A percentile compares a stretch with the other conserved stretches of the same genome.
phyloP scores from a whole-genome alignment of 2,329 filamentous ascomycete species.

The Aspergillus sp. region DNA sequence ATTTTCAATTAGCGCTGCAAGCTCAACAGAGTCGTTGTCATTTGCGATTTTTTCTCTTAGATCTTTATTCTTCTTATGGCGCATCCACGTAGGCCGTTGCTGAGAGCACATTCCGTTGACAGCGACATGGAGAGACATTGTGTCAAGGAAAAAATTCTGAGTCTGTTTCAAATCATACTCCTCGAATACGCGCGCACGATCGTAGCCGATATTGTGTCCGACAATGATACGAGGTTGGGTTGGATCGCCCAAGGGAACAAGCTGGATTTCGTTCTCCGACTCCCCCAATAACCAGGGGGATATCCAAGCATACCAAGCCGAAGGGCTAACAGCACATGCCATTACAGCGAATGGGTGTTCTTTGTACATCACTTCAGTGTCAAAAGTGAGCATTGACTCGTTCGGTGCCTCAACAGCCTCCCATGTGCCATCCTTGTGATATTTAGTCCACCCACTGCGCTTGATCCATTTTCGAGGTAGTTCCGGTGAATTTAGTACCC shows the following conservation, averaged over 20 bases:
- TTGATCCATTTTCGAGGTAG: conserved; percentile 72
- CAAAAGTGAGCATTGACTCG: conserved; percentile 82
- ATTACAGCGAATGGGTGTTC: conserved; percentile 90
- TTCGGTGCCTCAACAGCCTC: conserved; percentile 74
- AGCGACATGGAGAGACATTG: conserved; percentile 96
- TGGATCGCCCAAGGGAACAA: conserved; percentile 84
- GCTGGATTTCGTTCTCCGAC: conserved; percentile 71
- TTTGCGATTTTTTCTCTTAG: conserved; percentile 74
- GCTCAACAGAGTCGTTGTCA: conserved; percentile 68
- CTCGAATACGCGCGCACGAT: conserved; percentile 81
- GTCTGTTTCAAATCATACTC: conserved; percentile 85
- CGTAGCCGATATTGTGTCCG: conserved; percentile 95
- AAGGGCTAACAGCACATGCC: conserved; percentile 88
- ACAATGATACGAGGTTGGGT: conserved; percentile 73
- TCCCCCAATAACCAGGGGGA: conserved; percentile 93
- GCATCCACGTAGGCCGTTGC: conserved; percentile 96
- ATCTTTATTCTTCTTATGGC: conserved; percentile 87
- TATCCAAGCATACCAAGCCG: conserved; percentile 95
- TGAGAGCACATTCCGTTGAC: conserved; percentile 99
- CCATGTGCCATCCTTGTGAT: conserved; percentile 70
- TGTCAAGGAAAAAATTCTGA: conserved; percentile 85
- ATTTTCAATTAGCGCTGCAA: conserved; percentile 69
- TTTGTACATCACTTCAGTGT: conserved; percentile 97
- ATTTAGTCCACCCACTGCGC: conserved; percentile 92
- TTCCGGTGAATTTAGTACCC: conserved; percentile 57